Conservation (phyloP, 306 rosid genomes). For the Amphicarpaea edgeworthii region DNA sequence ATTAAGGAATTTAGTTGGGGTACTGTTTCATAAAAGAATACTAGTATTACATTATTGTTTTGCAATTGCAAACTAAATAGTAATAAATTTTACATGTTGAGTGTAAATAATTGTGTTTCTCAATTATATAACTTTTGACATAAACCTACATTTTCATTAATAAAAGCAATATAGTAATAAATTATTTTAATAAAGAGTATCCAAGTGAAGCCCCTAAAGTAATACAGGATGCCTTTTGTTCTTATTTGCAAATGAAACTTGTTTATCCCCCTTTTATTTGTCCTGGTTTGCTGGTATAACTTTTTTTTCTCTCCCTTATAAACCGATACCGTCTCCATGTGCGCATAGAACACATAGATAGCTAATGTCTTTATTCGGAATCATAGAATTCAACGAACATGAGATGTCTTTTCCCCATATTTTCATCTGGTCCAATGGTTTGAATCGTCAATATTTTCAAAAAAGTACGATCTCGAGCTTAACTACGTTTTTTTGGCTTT, state of each 20-base stretch:
- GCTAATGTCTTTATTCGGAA: constrained; percentile 17
- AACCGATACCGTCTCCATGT: background rate
- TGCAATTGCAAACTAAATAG: background rate
- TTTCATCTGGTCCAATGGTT: constrained; percentile 24
- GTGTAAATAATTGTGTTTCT: background rate
- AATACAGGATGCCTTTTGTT: background rate
- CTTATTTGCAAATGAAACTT: background rate
- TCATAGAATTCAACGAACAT: constrained; percentile 44
- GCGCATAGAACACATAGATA: background rate
- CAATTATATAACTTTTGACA: background rate
- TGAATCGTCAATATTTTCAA: constrained; percentile 28
- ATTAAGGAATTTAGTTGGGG: background rate
- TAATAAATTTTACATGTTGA: background rate
- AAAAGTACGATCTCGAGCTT: constrained; percentile 36
- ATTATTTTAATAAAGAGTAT: too few species aligned
- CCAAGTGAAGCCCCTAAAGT: too few species aligned
- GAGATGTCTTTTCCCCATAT: constrained; percentile 37
- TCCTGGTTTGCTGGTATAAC: background rate
- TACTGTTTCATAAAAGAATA: background rate
- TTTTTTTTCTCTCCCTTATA: background rate
- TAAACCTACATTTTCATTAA: background rate
- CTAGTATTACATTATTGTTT: background rate
- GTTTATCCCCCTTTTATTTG: background rate
- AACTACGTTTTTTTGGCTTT: constrained; percentile 42
- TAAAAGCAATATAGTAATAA: background rate